Evolutionary conservation across 805 yeast species (phyloP).

Genomic region (Yarrowia sp.): DNA sequence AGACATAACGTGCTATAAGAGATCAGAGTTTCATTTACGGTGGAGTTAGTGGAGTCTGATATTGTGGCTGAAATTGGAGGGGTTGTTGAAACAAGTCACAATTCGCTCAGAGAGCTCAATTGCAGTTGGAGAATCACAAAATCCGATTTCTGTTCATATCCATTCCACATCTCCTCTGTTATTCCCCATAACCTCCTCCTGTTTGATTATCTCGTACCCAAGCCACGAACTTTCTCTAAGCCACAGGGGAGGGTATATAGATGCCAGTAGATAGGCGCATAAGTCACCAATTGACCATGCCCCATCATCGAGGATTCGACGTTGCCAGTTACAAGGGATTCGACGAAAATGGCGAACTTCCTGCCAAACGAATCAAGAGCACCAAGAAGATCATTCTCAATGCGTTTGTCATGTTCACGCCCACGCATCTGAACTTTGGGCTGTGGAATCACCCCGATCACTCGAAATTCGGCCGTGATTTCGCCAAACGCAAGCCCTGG

Average conservation of each 20-base stretch:
- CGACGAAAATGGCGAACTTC: constrained; percentile 8
- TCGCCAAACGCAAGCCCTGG: constrained; percentile 51
- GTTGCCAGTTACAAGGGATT: constrained; percentile 8
- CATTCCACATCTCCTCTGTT: too few relatives aligned
- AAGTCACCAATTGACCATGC: not conserved
- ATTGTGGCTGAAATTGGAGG: too few relatives aligned
- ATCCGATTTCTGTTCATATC: too few relatives aligned
- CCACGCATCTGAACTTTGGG: constrained; percentile 47
- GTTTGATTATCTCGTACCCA: constrained; percentile 3
- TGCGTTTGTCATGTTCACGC: constrained; percentile 52
- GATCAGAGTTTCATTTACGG: constrained; percentile 4
- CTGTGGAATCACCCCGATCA: constrained; percentile 55
- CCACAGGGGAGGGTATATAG: constrained; percentile 11
- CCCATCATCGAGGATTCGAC: constrained; percentile 20
- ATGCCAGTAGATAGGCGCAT: not conserved
- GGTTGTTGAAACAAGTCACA: too few relatives aligned
- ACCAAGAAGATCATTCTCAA: constrained; percentile 51
- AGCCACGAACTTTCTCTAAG: constrained; percentile 14
- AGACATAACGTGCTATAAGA: not conserved
- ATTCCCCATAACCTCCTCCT: too few relatives aligned
- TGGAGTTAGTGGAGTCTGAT: not conserved
- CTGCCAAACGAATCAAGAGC: constrained; percentile 12
- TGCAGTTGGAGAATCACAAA: too few relatives aligned
- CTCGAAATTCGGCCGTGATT: constrained; percentile 43
- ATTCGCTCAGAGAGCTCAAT: too few relatives aligned